Percentiles rank a stretch among this genome's conserved stretches.
Evolutionary conservation across 345 rosid genomes (phyloP).

Genomic region (Brassica rapa): DNA sequence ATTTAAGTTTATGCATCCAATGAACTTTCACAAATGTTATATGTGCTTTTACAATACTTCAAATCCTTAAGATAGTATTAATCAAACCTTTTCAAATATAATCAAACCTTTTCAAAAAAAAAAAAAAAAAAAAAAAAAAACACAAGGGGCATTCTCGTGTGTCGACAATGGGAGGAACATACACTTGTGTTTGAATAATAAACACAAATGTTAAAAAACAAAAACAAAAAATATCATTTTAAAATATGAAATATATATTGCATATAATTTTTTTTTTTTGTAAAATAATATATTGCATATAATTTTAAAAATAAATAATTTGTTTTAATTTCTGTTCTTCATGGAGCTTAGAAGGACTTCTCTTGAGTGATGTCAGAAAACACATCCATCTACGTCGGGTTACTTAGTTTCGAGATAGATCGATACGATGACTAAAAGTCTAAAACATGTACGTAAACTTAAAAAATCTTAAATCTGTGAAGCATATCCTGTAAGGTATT

Average conservation of each 20-base stretch:
- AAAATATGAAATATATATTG: neutral
- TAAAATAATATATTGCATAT: neutral
- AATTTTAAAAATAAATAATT: neutral
- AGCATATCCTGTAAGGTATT: neutral
- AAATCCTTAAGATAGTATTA: neutral
- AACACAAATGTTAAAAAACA: neutral
- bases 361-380: neutral
- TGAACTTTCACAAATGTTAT: neutral
- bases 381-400: neutral
- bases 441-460: conserved; percentile 17
- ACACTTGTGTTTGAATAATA: neutral
- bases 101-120: no score
- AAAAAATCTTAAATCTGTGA: neutral
- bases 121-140: no score
- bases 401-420: neutral
- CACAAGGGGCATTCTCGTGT: neutral
- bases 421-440: neutral
- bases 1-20: neutral
- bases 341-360: neutral
- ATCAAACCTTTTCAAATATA: neutral
- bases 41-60: neutral
- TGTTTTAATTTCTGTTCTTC: neutral
- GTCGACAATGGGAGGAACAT: neutral
- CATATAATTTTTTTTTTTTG: neutral
- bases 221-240: neutral